Base-by-base conservation (phyloP, 139 green algal species). In the Chlamydomonas sp. region DNA sequence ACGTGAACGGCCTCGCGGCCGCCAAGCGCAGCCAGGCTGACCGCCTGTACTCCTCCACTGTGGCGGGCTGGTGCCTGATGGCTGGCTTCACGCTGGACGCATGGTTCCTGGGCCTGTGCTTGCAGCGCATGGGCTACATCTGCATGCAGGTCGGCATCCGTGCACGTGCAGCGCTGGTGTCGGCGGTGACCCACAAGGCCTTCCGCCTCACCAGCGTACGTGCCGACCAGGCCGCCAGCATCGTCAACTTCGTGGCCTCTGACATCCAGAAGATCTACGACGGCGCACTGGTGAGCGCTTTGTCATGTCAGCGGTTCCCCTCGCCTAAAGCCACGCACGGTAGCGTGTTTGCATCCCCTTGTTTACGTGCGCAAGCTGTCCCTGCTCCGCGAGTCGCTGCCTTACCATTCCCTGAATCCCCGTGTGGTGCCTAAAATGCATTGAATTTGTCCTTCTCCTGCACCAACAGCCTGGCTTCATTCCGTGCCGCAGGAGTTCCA, bases 71-170 rank as follows among this genome's bases (percentile, higher is more conserved):
- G 88, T n/a, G 81, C 20, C 88, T 91, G n/a, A 80, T 77, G 60
- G 83, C 12, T 15, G 84, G 88, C 77, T 91, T 91, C 88, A 89
- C 88, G 62, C 0, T 91, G 0, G 78, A 91, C 59, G 83, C 88
- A 15, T 89, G 78, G 77, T 74, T 90, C 63, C 89, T 91, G 69
- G 89, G 89, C 61, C 57, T 86, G 3, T 74, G 63, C 17, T 83
- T 95, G 20, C 92, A 95, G 89, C 92, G 92, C 85, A 95, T 95
- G 92, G 88, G 85, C 79, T 95, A 90, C 85, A 88, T 83, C 84
- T 93, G 90, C 85, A 85, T 94, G 77, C 77, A 66, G 0, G 75
- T 87, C 2, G 92, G 92, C 64, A 85, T 95, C 60, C 88, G 87
- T 59, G 78, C 87, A 0, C 86, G 90, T 57, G 90, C 92, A 20